phyloP scores from a whole-genome alignment of 2,329 filamentous ascomycete genomes.

The Hypoxylon sp. region DNA sequence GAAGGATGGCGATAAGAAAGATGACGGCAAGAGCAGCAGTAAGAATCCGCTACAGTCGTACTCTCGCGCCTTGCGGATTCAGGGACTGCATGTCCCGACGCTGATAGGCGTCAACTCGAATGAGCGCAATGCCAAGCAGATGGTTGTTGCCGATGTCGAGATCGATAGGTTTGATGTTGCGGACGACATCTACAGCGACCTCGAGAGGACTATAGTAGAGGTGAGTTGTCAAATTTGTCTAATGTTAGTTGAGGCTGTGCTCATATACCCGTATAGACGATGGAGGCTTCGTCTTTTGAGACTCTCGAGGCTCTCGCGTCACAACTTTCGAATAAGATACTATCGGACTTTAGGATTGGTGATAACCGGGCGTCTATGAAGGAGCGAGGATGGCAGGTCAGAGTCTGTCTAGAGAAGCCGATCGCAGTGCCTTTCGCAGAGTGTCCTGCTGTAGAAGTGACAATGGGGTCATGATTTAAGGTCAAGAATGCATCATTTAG shows the following conservation, averaged over 20 bases:
- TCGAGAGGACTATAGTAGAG: conserved; percentile 74
- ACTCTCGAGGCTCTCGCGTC: conserved; percentile 74
- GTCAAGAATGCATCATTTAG: background rate
- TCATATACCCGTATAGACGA: conserved; percentile 58
- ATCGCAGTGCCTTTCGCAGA: conserved; percentile 81
- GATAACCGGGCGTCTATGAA: conserved; percentile 56
- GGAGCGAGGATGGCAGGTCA: conserved; percentile 67
- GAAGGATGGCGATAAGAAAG: conserved; percentile 49
- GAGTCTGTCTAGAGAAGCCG: conserved; percentile 78
- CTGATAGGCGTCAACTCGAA: conserved; percentile 81
- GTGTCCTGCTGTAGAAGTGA: conserved; percentile 76
- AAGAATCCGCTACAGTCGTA: conserved; percentile 51
- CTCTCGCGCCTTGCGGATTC: conserved; percentile 63
- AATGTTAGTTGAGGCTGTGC: background rate
- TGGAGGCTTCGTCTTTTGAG: conserved; percentile 71
- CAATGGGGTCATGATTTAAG: conserved; percentile 50
- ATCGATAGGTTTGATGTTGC: conserved; percentile 67
- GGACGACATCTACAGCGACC: conserved; percentile 66
- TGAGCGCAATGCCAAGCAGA: conserved; percentile 77
- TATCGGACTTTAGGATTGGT: conserved; percentile 59
- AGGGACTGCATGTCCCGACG: conserved; percentile 73
- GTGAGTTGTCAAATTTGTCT: conserved; percentile 60
- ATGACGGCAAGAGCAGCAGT: conserved; percentile 42
- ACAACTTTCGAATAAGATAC: conserved; percentile 63
- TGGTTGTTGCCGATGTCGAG: conserved; percentile 74